Base-by-base conservation (phyloP, 306 rosid genomes). In the Pyrus bretschneideri region DNA sequence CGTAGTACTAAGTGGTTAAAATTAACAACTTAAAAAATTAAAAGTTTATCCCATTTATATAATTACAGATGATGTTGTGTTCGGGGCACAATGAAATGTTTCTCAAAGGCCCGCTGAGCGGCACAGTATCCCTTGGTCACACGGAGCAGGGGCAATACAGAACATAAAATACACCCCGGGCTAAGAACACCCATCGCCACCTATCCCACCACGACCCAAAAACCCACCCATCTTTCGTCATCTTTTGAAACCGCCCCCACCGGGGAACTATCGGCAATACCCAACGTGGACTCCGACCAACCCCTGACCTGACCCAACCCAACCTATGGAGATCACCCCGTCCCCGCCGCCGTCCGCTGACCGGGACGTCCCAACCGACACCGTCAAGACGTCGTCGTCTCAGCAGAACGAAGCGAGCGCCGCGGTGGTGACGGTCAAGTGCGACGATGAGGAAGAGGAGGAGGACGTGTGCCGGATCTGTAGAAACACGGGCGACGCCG, bases 381-480 rank as follows among this genome's bases (percentile, higher is more conserved):
- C 79, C 64, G 70, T 78, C 33, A 78, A 80, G 79, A 25, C 85
- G 18, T 60, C 85, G 10, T 77, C 84, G 3, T 66, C 81, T 4
- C 71, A 86, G 17, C 82, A 73, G 63, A 73, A 44, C 44, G 83
- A 69, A 61, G 33, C 73, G 40, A 66, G 21, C 78, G 80, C 83
- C 9, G 70, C 65, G 9, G 72, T 87, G 7, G 76, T 86, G 11
- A 66, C 88, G 62, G 80, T 80, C 2, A 96, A 64, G 79, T 90
- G 77, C 65, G 96, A 92, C 17, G 98, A 90, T 2, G 99, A 95
- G 1, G 98, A 93, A 3, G 98, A 92, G 76, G 99, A 96, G 65
- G 99, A 89, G 83, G 99, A 96, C 81, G 99, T 96, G 72, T 96
- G 99, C 77, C 85, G 98, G 81, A 96, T 96, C 83, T 96, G 99